These are phyloP conservation scores for Fragilaria radians DNA, from an alignment of 108 stramenopile species.

Conservation along the genomic window DNA sequence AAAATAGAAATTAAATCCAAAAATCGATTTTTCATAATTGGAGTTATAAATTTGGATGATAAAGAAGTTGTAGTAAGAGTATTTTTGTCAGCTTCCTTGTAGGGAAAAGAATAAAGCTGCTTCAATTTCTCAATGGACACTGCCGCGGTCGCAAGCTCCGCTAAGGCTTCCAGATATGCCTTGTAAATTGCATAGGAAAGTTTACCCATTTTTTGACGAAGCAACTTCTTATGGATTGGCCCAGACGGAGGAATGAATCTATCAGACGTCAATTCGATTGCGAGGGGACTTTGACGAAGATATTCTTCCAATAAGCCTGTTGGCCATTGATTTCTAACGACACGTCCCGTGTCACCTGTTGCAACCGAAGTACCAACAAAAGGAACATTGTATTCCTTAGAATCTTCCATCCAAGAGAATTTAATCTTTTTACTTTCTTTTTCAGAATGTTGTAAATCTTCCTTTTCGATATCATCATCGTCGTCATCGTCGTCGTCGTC, in stretches of 20 bases:
- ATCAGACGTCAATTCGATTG: constrained; percentile 54
- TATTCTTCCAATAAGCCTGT: constrained; percentile 73
- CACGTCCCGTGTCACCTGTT: constrained; percentile 40
- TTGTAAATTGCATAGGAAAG: constrained; percentile 25
- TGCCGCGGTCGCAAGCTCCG: constrained; percentile 40
- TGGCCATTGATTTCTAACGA: constrained; percentile 54
- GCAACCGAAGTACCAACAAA: constrained; percentile 80
- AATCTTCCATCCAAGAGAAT: constrained; percentile 78
- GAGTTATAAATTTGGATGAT: constrained; percentile 31
- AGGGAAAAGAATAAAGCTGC: constrained; percentile 1
- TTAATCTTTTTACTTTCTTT: too few relatives aligned
- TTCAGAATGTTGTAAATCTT: constrained; percentile 34
- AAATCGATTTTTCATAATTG: constrained; percentile 44
- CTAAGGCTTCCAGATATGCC: constrained; percentile 31
- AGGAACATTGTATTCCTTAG: constrained; percentile 64
- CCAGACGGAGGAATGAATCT: constrained; percentile 38
- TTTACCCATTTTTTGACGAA: constrained; percentile 25
- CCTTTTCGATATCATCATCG: constrained; percentile 17
- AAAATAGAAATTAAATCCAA: constrained; percentile 35
- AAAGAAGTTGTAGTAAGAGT: constrained; percentile 15
- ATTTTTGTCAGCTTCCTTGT: constrained; percentile 1
- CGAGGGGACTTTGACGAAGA: constrained; percentile 56
- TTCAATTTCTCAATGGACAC: constrained; percentile 37
- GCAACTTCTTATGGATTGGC: constrained; percentile 31
- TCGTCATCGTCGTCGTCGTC: constrained; percentile 19